Percentiles rank a stretch among this genome's conserved stretches.
phyloP scores from a whole-genome alignment of 2,329 filamentous ascomycete genomes.

The Fusarium tricinctum region DNA sequence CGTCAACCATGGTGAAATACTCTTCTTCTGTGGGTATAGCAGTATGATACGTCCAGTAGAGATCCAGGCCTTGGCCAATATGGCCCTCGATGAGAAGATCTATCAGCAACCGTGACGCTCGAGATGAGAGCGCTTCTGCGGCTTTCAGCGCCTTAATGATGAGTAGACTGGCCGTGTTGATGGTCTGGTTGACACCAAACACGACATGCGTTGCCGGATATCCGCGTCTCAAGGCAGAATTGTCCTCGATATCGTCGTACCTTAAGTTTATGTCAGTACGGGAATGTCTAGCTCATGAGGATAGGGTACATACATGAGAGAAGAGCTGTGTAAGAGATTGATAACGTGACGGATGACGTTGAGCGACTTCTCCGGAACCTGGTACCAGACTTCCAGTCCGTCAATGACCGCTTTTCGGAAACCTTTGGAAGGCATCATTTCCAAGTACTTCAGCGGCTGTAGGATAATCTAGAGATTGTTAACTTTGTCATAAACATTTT shows the following conservation, averaged over 20 bases:
- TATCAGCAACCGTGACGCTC: background rate
- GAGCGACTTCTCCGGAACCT: background rate
- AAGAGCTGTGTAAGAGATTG: background rate
- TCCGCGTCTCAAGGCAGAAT: background rate
- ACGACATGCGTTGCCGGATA: background rate
- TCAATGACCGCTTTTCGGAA: background rate
- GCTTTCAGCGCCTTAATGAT: background rate
- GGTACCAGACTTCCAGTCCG: slow-evolving; percentile 1
- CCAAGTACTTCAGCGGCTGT: background rate
- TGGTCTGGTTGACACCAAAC: background rate
- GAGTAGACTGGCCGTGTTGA: background rate
- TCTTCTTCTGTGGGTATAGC: background rate
- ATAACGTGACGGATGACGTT: background rate
- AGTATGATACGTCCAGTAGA: slow-evolving; percentile 3
- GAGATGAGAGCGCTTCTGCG: background rate
- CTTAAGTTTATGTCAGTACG: background rate
- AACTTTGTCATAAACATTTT: background rate
- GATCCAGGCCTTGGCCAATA: slow-evolving; percentile 6
- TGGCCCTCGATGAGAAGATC: background rate
- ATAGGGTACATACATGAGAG: background rate
- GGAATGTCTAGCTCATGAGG: background rate
- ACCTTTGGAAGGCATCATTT: slow-evolving; percentile 5
- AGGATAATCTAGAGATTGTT: background rate
- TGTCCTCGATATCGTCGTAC: slow-evolving; percentile 1
- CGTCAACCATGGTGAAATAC: background rate